These are phyloP conservation scores for Epichloe scottii DNA, from an alignment of 2,329 filamentous ascomycete species.

Conservation along the genomic window DNA sequence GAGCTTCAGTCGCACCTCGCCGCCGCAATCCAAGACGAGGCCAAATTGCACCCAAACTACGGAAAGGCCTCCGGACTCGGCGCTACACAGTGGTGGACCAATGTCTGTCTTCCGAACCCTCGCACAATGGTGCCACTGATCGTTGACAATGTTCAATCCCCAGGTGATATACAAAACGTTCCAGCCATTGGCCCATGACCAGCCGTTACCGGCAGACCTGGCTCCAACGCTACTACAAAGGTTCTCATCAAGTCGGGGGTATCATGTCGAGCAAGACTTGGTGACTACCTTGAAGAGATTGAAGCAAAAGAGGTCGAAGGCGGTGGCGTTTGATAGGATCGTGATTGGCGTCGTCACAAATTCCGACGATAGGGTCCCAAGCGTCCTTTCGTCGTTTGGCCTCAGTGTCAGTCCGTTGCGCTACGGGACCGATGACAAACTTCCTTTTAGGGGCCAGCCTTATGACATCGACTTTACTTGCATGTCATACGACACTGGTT, in stretches of 20 bases:
- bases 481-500: slow-evolving; percentile 50
- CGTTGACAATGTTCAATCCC: not conserved
- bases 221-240: slow-evolving; percentile 34
- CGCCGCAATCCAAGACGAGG: slow-evolving; percentile 34
- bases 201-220: slow-evolving; percentile 30
- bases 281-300: slow-evolving; percentile 31
- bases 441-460: not conserved
- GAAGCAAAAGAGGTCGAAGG: slow-evolving; percentile 10
- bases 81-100: slow-evolving; percentile 45
- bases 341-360: slow-evolving; percentile 49
- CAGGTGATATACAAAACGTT: slow-evolving; percentile 45
- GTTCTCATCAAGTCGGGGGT: slow-evolving; percentile 42
- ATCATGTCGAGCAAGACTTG: slow-evolving; percentile 34
- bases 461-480: slow-evolving; percentile 41
- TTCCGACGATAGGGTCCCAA: slow-evolving; percentile 46
- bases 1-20: slow-evolving; percentile 23
- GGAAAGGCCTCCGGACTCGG: slow-evolving; percentile 39
- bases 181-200: slow-evolving; percentile 21
- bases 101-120: slow-evolving; percentile 27
- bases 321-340: slow-evolving; percentile 21
- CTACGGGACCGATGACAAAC: slow-evolving; percentile 10
- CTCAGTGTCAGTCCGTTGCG: slow-evolving; percentile 30
- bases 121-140: not conserved
- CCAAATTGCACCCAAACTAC: slow-evolving; percentile 42
- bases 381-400: slow-evolving; percentile 40